Base-by-base conservation (phyloP, 1,284 basidiomycete genomes). In the Inonotus obliquus region DNA sequence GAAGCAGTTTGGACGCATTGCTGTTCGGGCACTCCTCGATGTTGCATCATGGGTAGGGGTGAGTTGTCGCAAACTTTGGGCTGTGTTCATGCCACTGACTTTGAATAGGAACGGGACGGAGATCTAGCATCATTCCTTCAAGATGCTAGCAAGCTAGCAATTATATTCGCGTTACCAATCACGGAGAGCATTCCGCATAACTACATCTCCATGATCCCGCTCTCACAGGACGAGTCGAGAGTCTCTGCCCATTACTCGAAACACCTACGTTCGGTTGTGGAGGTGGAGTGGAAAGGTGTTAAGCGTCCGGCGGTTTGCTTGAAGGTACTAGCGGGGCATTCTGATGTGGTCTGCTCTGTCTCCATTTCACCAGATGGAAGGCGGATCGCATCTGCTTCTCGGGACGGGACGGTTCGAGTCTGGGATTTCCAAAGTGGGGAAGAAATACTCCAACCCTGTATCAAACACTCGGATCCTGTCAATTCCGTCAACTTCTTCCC, bases 161-260 rank as follows among this genome's bases (percentile, higher is more conserved):
- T 21, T 19, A 53, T 21, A 21, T 69, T 62, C 54, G 59, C 44
- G 17, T 41, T 32, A 2, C 57, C 63, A 6, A 68, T 69, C 5
- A 21, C 66, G 2, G 11, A 61, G 35, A 63, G 67, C 47, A 57
- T 54, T 6, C 68, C 69, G 7, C 69, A 69, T 52, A 67, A 69
- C 21, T 69, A 69, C 59, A 14, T 69, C 17, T 69, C 68, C 29
- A 67, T 67, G 19, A 29, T 69, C 14, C 62, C 62, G 5, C 67
- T 69, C 54, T 54, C 64, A 23, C 66, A 67, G n/a, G 11, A 63
- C 62, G 52, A 37, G 19, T 60, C 58, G 29, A 37, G 21, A 29
- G 19, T 60, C 9, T 6, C 58, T 4, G 41, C 21, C 19, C 52
- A 35, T n/a, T 60, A 59, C 35, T n/a, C 47, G 10, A 32, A 27